Evolutionary conservation across 163 green algal genomes (phyloP).

Genomic region (Prototheca wickerhamii): DNA sequence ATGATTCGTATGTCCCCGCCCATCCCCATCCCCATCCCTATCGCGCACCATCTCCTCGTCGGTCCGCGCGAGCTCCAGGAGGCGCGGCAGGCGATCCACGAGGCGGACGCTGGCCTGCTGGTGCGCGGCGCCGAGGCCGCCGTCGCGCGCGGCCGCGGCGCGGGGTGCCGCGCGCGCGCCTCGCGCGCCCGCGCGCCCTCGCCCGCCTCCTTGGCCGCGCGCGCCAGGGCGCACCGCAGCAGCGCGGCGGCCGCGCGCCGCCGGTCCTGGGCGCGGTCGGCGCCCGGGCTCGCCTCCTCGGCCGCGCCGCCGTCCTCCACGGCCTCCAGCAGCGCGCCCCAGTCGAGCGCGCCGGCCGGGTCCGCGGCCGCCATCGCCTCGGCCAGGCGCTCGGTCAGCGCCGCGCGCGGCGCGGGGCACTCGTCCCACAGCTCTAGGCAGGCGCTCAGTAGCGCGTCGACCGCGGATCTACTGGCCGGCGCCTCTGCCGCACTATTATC

Average conservation of each 20-base stretch:
- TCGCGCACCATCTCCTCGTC: constrained; percentile 24
- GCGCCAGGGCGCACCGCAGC: neutral
- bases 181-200: neutral
- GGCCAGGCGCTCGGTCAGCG: neutral
- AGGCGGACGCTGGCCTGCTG: constrained; percentile 44
- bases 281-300: constrained; percentile 36
- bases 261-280: neutral
- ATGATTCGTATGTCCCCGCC: no score
- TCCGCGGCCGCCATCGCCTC: neutral
- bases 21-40: no score
- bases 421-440: neutral
- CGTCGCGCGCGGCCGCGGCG: neutral
- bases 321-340: neutral
- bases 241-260: neutral
- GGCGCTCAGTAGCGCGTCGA: neutral
- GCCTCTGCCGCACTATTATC: no score
- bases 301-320: constrained; percentile 62
- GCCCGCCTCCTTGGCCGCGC: neutral
- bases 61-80: constrained; percentile 39
- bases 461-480: no score
- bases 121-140: constrained; percentile 15
- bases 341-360: neutral
- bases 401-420: no score
- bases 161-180: neutral
- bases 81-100: constrained; percentile 27